Evolutionary conservation across 768 basidiomycete species (phyloP), one percentile per base, ranked within the genome.

Genomic region (Cystobasidiopsis lactophilus): DNA sequence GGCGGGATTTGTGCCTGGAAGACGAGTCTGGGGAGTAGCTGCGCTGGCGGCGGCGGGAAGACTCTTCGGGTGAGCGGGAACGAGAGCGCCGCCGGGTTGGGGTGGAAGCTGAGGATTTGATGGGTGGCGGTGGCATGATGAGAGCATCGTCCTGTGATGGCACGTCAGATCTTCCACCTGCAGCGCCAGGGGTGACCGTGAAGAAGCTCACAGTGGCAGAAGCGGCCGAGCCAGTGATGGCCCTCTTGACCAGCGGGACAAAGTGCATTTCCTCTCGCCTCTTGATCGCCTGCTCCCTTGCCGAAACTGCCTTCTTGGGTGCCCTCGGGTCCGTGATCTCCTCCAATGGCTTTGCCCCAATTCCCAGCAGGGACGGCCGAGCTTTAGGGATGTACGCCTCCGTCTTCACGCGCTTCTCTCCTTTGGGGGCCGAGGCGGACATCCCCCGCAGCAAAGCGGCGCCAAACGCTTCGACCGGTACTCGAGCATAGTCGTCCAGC

Each of bases 401-500:
- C n/a, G 63, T 62, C 55, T 75, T 70, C 49, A 66, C 66, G 52
- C 58, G 73, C 2, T 82, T 83, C 3, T 79, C 77, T 2, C 89
- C 89, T 5, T 26, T 26, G 11, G 45, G 4, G 7, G 45, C 14
- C 10, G 16, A 27, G 45, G 21, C 29, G 11, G 24, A 23, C 93
- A 96, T 96, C 0, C 91, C 91, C 41, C 88, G 75, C 3, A 93
- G 71, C 60, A 96, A 74, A 5, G 93, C 93, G 3, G 82, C 78
- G 5, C 93, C 91, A 59, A 96, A 98, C 52, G 84, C 80, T 4
- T 81, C 79, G 16, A 98, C 79, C 0, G 93, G 93, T 0, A 95
- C 77, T 19, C 85, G 80, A 33, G 76, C 76, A 63, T 96, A 98
- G 66, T 89, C 91, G 0, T 82, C 78, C 18, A 82, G 67, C 0